Evolutionary conservation across 2,329 filamentous ascomycete species (phyloP).

Genomic region (Microdochium paspali): DNA sequence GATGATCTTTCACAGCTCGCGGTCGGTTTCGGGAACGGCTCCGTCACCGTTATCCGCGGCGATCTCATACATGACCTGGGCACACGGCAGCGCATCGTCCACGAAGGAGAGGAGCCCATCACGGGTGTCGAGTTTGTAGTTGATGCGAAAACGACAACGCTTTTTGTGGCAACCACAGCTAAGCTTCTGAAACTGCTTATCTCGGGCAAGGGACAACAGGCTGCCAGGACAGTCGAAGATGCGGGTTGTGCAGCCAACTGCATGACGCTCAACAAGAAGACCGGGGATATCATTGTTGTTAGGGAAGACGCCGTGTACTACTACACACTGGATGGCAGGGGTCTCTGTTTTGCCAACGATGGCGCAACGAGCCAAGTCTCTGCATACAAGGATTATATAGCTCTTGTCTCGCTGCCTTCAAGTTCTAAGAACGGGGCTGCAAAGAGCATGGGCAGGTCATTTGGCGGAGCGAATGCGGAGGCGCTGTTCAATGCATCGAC

Average conservation of each 20-base stretch:
- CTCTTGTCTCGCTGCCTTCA: conserved; percentile 69
- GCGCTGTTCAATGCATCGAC: conserved; percentile 79
- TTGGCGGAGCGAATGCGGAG: conserved; percentile 64
- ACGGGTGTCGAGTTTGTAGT: conserved; percentile 75
- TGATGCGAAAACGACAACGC: conserved; percentile 55
- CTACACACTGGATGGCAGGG: conserved; percentile 77
- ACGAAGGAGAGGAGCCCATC: conserved; percentile 93
- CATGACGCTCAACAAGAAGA: conserved; percentile 76
- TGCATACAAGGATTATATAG: conserved; percentile 77
- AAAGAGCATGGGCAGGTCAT: conserved; percentile 57
- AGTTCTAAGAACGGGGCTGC: conserved; percentile 40
- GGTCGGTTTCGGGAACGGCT: conserved; percentile 90
- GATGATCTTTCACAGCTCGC: conserved; percentile 88
- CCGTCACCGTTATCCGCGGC: conserved; percentile 86
- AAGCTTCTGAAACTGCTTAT: conserved; percentile 81
- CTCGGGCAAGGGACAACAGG: conserved; percentile 79
- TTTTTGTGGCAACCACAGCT: conserved; percentile 88
- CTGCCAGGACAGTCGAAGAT: conserved; percentile 82
- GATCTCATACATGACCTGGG: conserved; percentile 94
- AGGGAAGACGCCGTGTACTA: conserved; percentile 94
- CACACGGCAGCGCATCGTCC: conserved; percentile 86
- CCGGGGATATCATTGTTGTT: conserved; percentile 82
- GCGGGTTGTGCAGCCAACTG: conserved; percentile 87
- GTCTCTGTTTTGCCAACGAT: conserved; percentile 84
- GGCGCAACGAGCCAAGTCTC: conserved; percentile 76